Base-by-base conservation (phyloP, 1,284 basidiomycete genomes). In the Athelia psychrophila region DNA sequence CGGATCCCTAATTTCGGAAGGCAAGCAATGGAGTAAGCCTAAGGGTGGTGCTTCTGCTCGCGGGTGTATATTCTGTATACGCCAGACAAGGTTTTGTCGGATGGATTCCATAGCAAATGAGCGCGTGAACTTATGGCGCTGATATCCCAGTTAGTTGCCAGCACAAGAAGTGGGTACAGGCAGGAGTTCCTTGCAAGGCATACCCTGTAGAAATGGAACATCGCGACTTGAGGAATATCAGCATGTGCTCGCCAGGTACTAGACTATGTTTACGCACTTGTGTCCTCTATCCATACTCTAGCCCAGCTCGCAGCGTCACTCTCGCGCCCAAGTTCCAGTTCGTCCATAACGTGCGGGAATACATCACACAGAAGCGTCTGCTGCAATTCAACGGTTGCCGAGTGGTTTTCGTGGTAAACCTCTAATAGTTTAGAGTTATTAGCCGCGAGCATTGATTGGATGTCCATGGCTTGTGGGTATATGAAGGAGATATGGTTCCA, bases 191-290 rank as follows among this genome's bases (percentile, higher is more conserved):
- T n/a, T 10, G 19, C 15, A 53, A 65, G n/a, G 20, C 78, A 59
- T 64, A 86, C 87, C 68, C 79, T 79, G 50, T 79, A 71, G 54
- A 84, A 77, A 58, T 84, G 83, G 67, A 89, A 89, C 23, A 88
- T 67, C 10, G 84, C 77, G 27, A 70, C 86, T 88, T 61, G 33
- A 32, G 22, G 36, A 47, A 13, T 3, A n/a, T 45, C 50, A 47
- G 44, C 36, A 19, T 33, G 32, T 46, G 19, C 51, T 40, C 49
- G 51, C 25, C 40, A 47, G 12, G 59, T 62, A 50, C 57, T 66
- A 64, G 54, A 22, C 16, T 22, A 36, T 49, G 30, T 36, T 50
- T 47, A 69, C 75, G 58, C 70, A 83, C 82, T 68, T 49, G 75
- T 77, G 70, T 89, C 86, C 44, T 73, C 65, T 44, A 88, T 66